Percentiles rank a stretch among this genome's conserved stretches.
These are phyloP conservation scores for Termitomyces sp. DNA, from an alignment of 768 basidiomycete species.

Conservation along the genomic window DNA sequence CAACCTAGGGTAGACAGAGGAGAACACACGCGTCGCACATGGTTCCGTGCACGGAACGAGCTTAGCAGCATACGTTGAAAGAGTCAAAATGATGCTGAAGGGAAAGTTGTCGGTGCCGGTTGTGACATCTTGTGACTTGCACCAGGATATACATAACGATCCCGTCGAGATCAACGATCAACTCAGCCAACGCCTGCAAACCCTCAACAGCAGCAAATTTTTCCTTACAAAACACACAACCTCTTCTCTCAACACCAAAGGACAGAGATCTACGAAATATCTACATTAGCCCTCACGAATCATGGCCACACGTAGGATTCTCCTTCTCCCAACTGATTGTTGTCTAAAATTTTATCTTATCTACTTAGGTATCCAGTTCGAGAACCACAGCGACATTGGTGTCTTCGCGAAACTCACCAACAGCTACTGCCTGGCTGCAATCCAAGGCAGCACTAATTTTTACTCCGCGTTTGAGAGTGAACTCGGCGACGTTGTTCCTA, in stretches of 20 bases:
- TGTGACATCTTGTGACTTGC: conserved; percentile 22
- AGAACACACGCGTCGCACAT: not conserved
- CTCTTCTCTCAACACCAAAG: conserved; percentile 1
- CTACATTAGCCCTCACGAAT: conserved; percentile 9
- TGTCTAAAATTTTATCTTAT: conserved; percentile 14
- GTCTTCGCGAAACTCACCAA: conserved; percentile 98
- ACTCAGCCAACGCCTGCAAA: conserved; percentile 4
- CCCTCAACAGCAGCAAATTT: conserved; percentile 5
- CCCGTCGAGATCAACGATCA: too few species aligned
- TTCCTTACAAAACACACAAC: conserved; percentile 14
- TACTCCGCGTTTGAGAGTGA: conserved; percentile 97
- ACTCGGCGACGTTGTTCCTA: conserved; percentile 87
- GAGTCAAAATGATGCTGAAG: not conserved
- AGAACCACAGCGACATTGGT: conserved; percentile 93
- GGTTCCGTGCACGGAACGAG: conserved; percentile 10
- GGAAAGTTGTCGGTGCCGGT: conserved; percentile 8
- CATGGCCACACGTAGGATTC: conserved; percentile 48
- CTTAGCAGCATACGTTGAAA: not conserved
- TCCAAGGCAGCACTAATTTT: conserved; percentile 95
- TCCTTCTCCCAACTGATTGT: conserved; percentile 3
- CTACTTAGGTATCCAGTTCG: conserved; percentile 91
- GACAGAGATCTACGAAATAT: not conserved
- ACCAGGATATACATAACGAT: conserved; percentile 3
- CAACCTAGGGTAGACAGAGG: not conserved
- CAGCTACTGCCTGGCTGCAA: conserved; percentile 92